A percentile compares a stretch with the other conserved stretches of the same genome.
Evolutionary conservation across 164 flowering plant species (phyloP).

Genomic region (Piper longum): DNA sequence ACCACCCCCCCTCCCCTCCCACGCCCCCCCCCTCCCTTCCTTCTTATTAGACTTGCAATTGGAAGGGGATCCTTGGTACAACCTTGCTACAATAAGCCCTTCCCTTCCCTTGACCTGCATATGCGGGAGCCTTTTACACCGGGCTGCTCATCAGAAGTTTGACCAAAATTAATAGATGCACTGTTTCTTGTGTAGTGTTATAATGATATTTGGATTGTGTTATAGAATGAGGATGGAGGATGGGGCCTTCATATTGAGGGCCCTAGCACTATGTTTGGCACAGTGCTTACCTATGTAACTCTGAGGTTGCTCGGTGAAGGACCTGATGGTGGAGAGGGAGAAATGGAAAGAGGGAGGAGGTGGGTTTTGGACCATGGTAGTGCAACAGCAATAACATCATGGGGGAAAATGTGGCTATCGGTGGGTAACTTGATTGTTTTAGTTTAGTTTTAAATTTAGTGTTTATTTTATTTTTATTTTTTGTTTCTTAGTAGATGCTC

Average conservation of each 20-base stretch:
- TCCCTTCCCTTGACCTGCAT: too few species aligned
- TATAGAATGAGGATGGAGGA: conserved; percentile 72
- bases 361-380: conserved; percentile 63
- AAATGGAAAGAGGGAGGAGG: conserved; percentile 27
- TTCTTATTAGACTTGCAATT: too few species aligned
- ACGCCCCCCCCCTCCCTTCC: too few species aligned
- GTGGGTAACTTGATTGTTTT: conserved; percentile 13
- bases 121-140: conserved; percentile 1
- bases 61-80: too few species aligned
- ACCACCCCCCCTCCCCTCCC: too few species aligned
- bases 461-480: neutral
- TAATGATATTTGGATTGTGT: neutral
- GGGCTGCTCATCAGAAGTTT: neutral
- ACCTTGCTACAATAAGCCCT: too few species aligned
- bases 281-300: conserved; percentile 38
- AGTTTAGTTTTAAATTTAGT: neutral
- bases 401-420: conserved; percentile 63
- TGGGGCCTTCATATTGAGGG: conserved; percentile 87
- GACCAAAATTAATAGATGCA: neutral
- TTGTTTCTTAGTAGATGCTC: neutral
- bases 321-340: conserved; percentile 27
- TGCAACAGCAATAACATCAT: conserved; percentile 31
- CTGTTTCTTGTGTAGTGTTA: neutral
- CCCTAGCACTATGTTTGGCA: conserved; percentile 55
- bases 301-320: conserved; percentile 54